Evolutionary conservation across 148 eudicot species (phyloP).

Genomic region (Amaranthus cruentus): DNA sequence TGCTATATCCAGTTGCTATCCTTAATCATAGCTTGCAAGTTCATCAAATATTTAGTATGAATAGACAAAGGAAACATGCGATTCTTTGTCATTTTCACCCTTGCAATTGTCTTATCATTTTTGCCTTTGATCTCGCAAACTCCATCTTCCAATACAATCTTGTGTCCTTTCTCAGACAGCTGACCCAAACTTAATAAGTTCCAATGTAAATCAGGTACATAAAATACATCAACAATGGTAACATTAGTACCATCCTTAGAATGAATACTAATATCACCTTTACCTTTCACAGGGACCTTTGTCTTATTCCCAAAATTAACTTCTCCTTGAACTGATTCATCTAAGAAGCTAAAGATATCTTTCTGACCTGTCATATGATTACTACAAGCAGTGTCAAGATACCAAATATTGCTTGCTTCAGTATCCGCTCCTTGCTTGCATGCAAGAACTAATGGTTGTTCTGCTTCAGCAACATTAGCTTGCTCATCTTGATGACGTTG

Average conservation of each 20-base stretch:
- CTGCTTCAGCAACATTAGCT: too few relatives aligned
- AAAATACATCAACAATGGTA: constrained; percentile 5
- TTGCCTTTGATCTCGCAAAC: not conserved
- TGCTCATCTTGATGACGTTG: too few relatives aligned
- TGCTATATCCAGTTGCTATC: constrained; percentile 4
- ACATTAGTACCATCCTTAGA: constrained; percentile 14
- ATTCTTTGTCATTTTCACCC: constrained; percentile 13
- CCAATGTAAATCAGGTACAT: constrained; percentile 9
- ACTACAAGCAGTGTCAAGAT: too few relatives aligned
- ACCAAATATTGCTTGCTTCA: too few relatives aligned
- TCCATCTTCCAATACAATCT: constrained; percentile 8
- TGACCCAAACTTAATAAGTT: constrained; percentile 21
- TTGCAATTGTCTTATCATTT: not conserved
- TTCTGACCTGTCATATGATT: too few relatives aligned
- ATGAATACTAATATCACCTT: not conserved
- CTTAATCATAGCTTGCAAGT: too few relatives aligned
- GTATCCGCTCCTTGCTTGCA: too few relatives aligned
- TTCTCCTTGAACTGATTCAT: too few relatives aligned
- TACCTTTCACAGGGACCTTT: not conserved
- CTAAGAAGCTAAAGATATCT: too few relatives aligned
- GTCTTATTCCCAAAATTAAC: too few relatives aligned
- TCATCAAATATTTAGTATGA: not conserved
- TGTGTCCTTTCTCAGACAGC: constrained; percentile 7
- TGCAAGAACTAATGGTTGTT: too few relatives aligned
- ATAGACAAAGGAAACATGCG: constrained; percentile 13